Evolutionary conservation across 768 basidiomycete species (phyloP), one percentile per base, ranked within the genome.

Genomic region (Cystobasidium onofrii): DNA sequence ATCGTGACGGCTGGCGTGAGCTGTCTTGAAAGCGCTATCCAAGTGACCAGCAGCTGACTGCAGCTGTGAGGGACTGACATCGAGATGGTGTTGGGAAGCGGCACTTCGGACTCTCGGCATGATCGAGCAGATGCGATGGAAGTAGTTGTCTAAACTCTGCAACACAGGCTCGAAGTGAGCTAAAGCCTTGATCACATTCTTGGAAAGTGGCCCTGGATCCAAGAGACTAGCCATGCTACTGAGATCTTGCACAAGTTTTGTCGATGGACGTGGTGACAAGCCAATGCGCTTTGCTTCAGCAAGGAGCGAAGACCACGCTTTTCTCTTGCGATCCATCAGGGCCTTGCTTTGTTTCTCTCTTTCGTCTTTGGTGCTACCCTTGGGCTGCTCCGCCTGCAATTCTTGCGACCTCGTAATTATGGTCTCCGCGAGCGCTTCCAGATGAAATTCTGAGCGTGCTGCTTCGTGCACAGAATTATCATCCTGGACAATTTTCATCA

Each of bases 271-370:
- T 46, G 84, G 81, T 0, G 91, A 83, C 65, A 97, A 84, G 23
- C 96, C 96, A 23, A 86, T 83, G 0, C 86, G 85, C 80, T 90
- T 90, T 66, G 96, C 83, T 78, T 93, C 92, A 81, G 92, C 95
- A 75, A 96, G 83, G 23, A 96, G 83, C 79, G 98, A 93, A 31
- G 89, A 88, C 86, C 89, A 92, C 0, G 93, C 93, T 79, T 90
- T 91, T 75, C 90, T 84, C 83, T 98, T 99, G 61, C 91, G 86
- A 1, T 86, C 86, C 46, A 90, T 83, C 12, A 97, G 81, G 25
- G 87, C 86, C 80, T 93, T 94, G 66, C 83, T 78, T 39, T 79
- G 75, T 77, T 83, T 83, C 82, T 84, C 76, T 85, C 86, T 81
- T 34, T 81, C 82, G 87, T 90, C 74, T 82, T 86, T 74, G 84